Percentiles rank a stretch among this genome's conserved stretches.
These are phyloP conservation scores for Penicillium capsulatum DNA, from an alignment of 2,329 filamentous ascomycete genomes.

Conservation along the genomic window DNA sequence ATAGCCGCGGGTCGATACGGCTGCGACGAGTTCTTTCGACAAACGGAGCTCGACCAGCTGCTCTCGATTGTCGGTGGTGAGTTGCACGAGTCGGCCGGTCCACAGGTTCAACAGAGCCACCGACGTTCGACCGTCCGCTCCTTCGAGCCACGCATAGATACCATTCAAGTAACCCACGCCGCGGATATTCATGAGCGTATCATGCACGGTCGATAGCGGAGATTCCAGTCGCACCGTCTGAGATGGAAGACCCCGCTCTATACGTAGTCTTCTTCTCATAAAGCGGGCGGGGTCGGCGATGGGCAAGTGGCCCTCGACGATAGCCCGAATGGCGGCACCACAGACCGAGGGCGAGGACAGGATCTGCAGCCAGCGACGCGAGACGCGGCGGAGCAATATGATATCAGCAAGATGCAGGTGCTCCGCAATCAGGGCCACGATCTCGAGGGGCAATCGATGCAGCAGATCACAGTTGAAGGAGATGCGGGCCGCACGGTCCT, in stretches of 20 bases:
- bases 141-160: conserved; percentile 11
- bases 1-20: conserved; percentile 10
- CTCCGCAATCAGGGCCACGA: conserved; percentile 26
- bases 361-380: conserved; percentile 30
- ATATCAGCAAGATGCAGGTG: conserved; percentile 28
- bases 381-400: conserved; percentile 30
- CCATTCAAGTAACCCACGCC: conserved; percentile 5
- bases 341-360: conserved; percentile 27
- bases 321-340: conserved; percentile 16
- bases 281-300: conserved; percentile 11
- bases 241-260: conserved; percentile 24
- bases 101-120: conserved; percentile 6
- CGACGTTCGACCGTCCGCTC: not conserved
- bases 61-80: conserved; percentile 15
- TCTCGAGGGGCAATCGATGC: conserved; percentile 30
- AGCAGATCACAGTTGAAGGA: conserved; percentile 35
- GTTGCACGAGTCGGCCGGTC: not conserved
- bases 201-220: not conserved
- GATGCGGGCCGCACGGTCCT: conserved; percentile 15
- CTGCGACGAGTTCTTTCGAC: conserved; percentile 6
- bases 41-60: conserved; percentile 4
- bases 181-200: not conserved
- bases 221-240: conserved; percentile 1
- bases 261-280: conserved; percentile 20
- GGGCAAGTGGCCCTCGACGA: conserved; percentile 2